Evolutionary conservation across 2,329 filamentous ascomycete genomes (phyloP).

Genomic region (Microascus cirrosus): DNA sequence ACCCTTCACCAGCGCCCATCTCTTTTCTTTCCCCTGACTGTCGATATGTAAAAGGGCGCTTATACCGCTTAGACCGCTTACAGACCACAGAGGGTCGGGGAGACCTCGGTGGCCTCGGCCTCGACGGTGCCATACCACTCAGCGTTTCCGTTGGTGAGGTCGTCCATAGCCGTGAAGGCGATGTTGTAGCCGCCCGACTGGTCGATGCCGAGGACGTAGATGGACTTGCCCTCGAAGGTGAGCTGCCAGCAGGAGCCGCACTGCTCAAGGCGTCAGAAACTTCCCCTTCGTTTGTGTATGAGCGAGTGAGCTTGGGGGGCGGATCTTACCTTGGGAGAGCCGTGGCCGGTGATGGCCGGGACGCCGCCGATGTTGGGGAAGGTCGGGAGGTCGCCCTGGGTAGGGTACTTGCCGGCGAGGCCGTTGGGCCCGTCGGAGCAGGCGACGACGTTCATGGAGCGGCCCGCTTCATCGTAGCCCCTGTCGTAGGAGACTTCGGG

Average conservation of each 20-base stretch:
- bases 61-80: no score
- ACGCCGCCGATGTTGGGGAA: conserved; percentile 47
- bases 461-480: conserved; percentile 52
- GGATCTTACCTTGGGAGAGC: conserved; percentile 24
- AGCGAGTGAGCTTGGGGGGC: neutral
- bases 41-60: neutral
- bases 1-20: neutral
- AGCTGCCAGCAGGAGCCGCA: conserved; percentile 51
- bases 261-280: conserved; percentile 11
- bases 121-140: conserved; percentile 38
- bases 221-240: conserved; percentile 34
- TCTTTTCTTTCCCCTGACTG: neutral
- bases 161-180: conserved; percentile 42
- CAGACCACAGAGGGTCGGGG: conserved; percentile 29
- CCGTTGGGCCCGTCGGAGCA: conserved; percentile 62
- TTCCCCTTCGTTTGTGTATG: neutral
- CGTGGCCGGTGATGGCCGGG: conserved; percentile 40
- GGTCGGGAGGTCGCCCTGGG: conserved; percentile 34
- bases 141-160: conserved; percentile 40
- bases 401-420: conserved; percentile 49
- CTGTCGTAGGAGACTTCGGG: conserved; percentile 56
- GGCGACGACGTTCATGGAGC: conserved; percentile 44
- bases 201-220: conserved; percentile 48
- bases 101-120: conserved; percentile 33
- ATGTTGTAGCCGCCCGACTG: conserved; percentile 42